Evolutionary conservation across 2,329 filamentous ascomycete species (phyloP).

Genomic region (Fusarium proliferatum): DNA sequence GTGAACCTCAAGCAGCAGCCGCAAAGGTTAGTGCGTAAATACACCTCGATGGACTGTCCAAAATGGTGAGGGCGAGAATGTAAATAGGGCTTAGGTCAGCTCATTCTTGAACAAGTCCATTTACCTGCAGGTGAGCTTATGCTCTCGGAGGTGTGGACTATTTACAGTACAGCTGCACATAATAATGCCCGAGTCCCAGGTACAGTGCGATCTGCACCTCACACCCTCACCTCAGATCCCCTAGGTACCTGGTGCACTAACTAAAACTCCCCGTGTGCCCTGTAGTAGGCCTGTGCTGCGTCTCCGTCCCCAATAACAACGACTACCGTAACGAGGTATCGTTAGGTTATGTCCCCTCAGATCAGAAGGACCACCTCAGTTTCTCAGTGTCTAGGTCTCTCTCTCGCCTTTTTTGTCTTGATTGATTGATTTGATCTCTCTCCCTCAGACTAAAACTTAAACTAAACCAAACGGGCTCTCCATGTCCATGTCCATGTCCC

Average conservation of each 20-base stretch:
- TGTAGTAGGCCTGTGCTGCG: constrained; percentile 29
- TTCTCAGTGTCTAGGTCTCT: constrained; percentile 8
- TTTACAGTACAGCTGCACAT: constrained; percentile 15
- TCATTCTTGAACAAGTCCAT: constrained; percentile 12
- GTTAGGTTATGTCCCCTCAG: constrained; percentile 16
- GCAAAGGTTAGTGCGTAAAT: neutral
- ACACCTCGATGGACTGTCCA: neutral
- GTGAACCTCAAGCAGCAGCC: neutral
- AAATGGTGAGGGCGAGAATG: neutral
- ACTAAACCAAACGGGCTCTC: constrained; percentile 25
- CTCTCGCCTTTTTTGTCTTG: constrained; percentile 6
- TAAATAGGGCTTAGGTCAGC: constrained; percentile 27
- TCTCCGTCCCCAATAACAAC: constrained; percentile 33
- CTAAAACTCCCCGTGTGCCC: constrained; percentile 35
- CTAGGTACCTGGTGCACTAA: constrained; percentile 27
- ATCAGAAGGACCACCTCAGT: constrained; percentile 30
- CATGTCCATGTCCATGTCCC: constrained; percentile 15
- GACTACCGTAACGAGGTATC: constrained; percentile 31
- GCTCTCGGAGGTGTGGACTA: constrained; percentile 26
- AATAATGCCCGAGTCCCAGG: neutral
- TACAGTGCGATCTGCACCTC: constrained; percentile 14
- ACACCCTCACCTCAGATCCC: constrained; percentile 1
- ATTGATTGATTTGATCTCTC: constrained; percentile 30
- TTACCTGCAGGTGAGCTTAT: constrained; percentile 34
- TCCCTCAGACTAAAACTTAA: constrained; percentile 35